Evolutionary conservation across 177 flowering plant genomes (phyloP).

Genomic region (Tripterygium wilfordii): DNA sequence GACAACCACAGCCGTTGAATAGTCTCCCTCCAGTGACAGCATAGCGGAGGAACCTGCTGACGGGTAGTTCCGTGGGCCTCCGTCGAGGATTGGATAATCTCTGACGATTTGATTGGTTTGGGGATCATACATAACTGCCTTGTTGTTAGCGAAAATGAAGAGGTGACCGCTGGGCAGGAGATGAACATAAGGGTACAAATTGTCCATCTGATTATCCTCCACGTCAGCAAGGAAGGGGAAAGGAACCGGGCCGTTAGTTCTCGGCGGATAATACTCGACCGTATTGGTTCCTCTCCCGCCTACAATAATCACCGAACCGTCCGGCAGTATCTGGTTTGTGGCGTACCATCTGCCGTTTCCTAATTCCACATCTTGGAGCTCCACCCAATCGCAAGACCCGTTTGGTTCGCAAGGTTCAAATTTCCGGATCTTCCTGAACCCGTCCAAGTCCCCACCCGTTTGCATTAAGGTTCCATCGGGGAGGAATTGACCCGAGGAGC

Average conservation of each 20-base stretch:
- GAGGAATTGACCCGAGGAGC: conserved; percentile 91
- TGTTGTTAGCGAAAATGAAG: conserved; percentile 76
- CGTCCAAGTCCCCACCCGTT: conserved; percentile 81
- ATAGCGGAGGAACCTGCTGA: conserved; percentile 82
- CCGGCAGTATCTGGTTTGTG: conserved; percentile 77
- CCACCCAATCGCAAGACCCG: conserved; percentile 69
- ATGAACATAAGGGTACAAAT: conserved; percentile 78
- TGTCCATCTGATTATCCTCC: conserved; percentile 71
- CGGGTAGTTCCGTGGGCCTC: conserved; percentile 87
- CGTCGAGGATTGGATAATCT: conserved; percentile 55
- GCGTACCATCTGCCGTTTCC: conserved; percentile 58
- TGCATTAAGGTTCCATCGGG: conserved; percentile 83
- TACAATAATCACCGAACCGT: conserved; percentile 67
- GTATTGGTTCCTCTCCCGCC: conserved; percentile 55
- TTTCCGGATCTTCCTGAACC: conserved; percentile 49
- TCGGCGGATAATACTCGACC: conserved; percentile 67
- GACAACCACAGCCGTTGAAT: conserved; percentile 52
- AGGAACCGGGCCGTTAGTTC: conserved; percentile 20
- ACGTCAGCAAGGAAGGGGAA: conserved; percentile 58
- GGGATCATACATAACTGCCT: conserved; percentile 54
- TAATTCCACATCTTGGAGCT: conserved; percentile 40
- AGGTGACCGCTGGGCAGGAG: conserved; percentile 77
- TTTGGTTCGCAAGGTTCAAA: conserved; percentile 53
- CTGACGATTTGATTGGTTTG: conserved; percentile 20
- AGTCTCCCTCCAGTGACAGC: conserved; percentile 59